These are phyloP conservation scores for Quercus rubra DNA, from an alignment of 306 rosid species.

Conservation along the genomic window DNA sequence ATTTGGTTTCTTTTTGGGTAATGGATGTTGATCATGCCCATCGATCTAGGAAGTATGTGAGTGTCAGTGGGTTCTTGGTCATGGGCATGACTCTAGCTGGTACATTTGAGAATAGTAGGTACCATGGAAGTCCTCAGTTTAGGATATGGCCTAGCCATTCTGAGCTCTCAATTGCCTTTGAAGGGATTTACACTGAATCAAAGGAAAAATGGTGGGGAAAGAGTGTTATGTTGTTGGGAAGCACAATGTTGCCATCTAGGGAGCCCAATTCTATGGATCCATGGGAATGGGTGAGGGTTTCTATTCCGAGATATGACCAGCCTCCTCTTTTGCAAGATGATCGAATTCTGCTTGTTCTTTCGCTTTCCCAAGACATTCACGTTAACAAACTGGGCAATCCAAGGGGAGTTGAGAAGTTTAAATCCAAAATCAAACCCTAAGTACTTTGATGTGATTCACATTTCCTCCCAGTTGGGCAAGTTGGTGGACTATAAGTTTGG, in stretches of 20 bases:
- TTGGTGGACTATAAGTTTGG: constrained; percentile 41
- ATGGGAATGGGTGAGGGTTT: constrained; percentile 69
- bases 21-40: constrained; percentile 57
- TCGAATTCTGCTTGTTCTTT: constrained; percentile 68
- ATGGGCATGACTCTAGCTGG: constrained; percentile 60
- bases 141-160: constrained; percentile 63
- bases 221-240: constrained; percentile 85
- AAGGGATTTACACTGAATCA: constrained; percentile 85
- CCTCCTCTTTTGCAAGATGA: constrained; percentile 73
- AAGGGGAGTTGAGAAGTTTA: constrained; percentile 72
- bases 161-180: constrained; percentile 53
- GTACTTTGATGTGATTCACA: constrained; percentile 65
- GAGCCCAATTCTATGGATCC: constrained; percentile 56
- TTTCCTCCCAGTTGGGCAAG: constrained; percentile 67
- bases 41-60: constrained; percentile 52
- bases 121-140: constrained; percentile 44
- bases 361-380: constrained; percentile 65
- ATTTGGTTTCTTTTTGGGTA: constrained; percentile 70
- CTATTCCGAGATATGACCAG: constrained; percentile 25
- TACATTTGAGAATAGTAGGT: constrained; percentile 27
- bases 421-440: constrained; percentile 63
- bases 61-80: constrained; percentile 52
- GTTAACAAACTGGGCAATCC: constrained; percentile 58
- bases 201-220: constrained; percentile 76
- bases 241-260: constrained; percentile 71